Conservation (phyloP, 2,329 filamentous ascomycete species). For the Fusarium cyanostomum region DNA sequence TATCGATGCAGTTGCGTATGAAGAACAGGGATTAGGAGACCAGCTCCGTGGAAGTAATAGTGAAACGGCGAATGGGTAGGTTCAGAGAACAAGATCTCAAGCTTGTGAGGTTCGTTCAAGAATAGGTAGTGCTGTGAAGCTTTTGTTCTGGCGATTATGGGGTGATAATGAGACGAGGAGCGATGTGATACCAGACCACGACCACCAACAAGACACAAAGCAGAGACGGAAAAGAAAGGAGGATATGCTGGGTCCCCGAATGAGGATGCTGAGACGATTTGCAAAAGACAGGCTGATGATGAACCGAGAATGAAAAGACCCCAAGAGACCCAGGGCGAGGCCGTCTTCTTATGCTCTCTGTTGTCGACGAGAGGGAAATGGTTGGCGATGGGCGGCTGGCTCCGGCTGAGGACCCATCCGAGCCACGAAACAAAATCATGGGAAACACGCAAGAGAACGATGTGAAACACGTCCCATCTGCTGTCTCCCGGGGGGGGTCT, state of each 20-base stretch:
- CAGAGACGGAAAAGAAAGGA: conserved; percentile 4
- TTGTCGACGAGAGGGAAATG: conserved; percentile 21
- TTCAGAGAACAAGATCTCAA: conserved; percentile 10
- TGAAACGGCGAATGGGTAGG: conserved; percentile 22
- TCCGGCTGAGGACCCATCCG: conserved; percentile 36
- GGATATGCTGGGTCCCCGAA: not conserved
- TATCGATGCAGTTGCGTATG: conserved; percentile 25
- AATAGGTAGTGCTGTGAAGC: conserved; percentile 24
- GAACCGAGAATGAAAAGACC: conserved; percentile 13
- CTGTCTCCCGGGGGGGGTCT: not conserved
- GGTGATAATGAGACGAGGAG: not conserved
- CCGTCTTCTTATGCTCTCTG: conserved; percentile 43
- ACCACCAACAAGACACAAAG: conserved; percentile 4
- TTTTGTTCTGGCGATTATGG: conserved; percentile 29
- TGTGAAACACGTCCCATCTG: conserved; percentile 33
- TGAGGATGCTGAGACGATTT: conserved; percentile 33
- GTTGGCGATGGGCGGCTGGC: conserved; percentile 37
- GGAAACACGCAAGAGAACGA: conserved; percentile 35
- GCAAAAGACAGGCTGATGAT: conserved; percentile 41
- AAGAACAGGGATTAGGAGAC: conserved; percentile 33
- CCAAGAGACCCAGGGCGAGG: conserved; percentile 41
- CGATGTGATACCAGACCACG: conserved; percentile 38
- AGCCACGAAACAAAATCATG: conserved; percentile 38
- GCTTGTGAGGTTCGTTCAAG: conserved; percentile 11
- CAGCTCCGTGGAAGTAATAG: conserved; percentile 32